Base-by-base conservation (phyloP, 768 basidiomycete genomes). In the Rhodotorula babjevae region DNA sequence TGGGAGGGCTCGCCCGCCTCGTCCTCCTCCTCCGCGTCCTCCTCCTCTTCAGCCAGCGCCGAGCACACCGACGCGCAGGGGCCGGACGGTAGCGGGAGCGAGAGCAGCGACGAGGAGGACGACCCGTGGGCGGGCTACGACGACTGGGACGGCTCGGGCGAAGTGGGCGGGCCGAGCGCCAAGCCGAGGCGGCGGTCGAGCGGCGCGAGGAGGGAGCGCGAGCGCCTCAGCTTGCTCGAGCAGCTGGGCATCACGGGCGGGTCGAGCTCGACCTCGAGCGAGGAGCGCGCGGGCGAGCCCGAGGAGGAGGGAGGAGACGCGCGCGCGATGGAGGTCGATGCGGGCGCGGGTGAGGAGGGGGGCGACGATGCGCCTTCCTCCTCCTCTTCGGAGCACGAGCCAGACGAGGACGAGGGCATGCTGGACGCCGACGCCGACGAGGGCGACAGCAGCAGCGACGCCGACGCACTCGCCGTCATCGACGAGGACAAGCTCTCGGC, bases 401-500 rank as follows among this genome's bases (percentile, higher is more conserved):
- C 9, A 2, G 63, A 61, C 33, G 61, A 62, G 59, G 57, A 50
- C 19, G 67, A 42, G 1, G 66, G 67, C 31, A 36, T 63, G 55
- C 31, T 18, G 1, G 50, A 52, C 44, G 44, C 14, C 44, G 44
- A 46, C 6, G 44, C 6, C 18, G 63, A 61, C 33, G 61, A 62
- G 53, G 57, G 42, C 19, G 67, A 40, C 0, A 62, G 67, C 31
- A 36, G 59, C 27, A 25, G 10, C 11, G 47, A 49, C 36, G 36
- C 36, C 36, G 44, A 46, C 18, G 44, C 44, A 49, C 55, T 69
- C 61, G 66, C 69, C n/a, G 44, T 46, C 44, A 68, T 88, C 78
- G 92, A 93, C 75, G 90, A 93, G 75, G 91, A 92, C 73, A 87
- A 87, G 65, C 85, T 94, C 72, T 90, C 83, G 80, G 86, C 90